These are phyloP conservation scores for Ophiostoma piceae DNA, from an alignment of 2,329 filamentous ascomycete genomes.

Conservation along the genomic window DNA sequence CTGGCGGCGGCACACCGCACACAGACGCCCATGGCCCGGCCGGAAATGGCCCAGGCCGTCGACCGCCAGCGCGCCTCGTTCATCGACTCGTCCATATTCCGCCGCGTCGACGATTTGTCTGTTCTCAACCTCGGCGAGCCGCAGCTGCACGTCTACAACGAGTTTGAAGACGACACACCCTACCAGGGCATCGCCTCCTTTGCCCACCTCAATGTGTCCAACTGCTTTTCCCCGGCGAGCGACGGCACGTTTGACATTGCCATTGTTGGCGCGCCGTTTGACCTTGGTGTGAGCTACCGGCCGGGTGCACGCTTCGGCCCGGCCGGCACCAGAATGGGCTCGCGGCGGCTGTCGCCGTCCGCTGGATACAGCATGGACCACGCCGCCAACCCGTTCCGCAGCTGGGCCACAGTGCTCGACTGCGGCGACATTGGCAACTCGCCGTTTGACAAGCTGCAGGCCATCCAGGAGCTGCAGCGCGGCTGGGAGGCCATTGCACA, in stretches of 20 bases:
- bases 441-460: conserved; percentile 70
- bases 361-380: conserved; percentile 19
- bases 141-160: conserved; percentile 14
- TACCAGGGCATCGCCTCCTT: conserved; percentile 19
- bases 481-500: conserved; percentile 31
- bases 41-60: background rate
- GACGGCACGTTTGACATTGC: conserved; percentile 22
- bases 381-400: conserved; percentile 56
- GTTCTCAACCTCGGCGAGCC: background rate
- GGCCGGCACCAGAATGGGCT: background rate
- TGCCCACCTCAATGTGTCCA: conserved; percentile 17
- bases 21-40: background rate
- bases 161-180: conserved; percentile 10
- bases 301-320: conserved; percentile 22
- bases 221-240: conserved; percentile 17
- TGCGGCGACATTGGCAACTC: conserved; percentile 75
- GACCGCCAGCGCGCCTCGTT: background rate
- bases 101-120: background rate
- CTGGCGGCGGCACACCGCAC: background rate
- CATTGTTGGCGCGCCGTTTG: conserved; percentile 21
- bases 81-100: background rate
- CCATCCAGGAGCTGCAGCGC: conserved; percentile 67
- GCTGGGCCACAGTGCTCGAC: conserved; percentile 68
- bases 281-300: conserved; percentile 19
- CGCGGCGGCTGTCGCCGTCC: background rate